Percentiles rank a stretch among this genome's conserved stretches.
phyloP scores from a whole-genome alignment of 2,329 filamentous ascomycete species.

The Cladosporium sphaerospermum region DNA sequence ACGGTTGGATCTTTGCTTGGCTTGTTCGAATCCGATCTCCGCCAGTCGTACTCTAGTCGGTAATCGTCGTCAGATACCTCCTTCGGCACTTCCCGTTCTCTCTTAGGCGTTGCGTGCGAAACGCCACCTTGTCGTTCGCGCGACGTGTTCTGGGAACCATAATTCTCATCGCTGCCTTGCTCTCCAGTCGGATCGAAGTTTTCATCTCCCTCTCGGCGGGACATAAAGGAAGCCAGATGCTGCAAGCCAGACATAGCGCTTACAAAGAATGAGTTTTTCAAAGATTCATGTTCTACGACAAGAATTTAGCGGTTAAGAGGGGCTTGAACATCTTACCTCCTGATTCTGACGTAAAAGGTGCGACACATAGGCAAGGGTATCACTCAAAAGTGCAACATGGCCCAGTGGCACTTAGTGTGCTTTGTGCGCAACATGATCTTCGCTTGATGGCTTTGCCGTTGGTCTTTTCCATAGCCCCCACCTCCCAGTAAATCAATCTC shows the following conservation, averaged over 20 bases:
- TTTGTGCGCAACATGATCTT: not conserved
- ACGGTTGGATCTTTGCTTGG: not conserved
- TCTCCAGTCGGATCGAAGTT: not conserved
- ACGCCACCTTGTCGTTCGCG: not conserved
- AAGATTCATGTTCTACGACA: not conserved
- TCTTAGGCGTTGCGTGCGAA: not conserved
- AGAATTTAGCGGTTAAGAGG: not conserved
- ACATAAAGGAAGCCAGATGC: not conserved
- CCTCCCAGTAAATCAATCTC: not conserved
- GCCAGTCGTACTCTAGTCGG: not conserved
- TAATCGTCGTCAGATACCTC: not conserved
- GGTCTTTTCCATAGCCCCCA: not conserved
- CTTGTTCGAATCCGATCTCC: not conserved
- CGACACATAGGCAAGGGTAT: not conserved
- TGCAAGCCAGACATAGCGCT: not conserved
- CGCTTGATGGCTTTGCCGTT: not conserved
- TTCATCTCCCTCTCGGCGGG: not conserved
- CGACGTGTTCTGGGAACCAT: not conserved
- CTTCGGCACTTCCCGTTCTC: not conserved
- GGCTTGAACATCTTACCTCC: not conserved
- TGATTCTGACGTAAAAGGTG: not conserved
- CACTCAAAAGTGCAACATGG: not conserved
- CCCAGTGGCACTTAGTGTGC: not conserved
- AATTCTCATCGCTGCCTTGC: not conserved
- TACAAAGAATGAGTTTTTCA: not conserved